phyloP scores from a whole-genome alignment of 1,284 basidiomycete genomes.

The Microbotryomycetes sp. region DNA sequence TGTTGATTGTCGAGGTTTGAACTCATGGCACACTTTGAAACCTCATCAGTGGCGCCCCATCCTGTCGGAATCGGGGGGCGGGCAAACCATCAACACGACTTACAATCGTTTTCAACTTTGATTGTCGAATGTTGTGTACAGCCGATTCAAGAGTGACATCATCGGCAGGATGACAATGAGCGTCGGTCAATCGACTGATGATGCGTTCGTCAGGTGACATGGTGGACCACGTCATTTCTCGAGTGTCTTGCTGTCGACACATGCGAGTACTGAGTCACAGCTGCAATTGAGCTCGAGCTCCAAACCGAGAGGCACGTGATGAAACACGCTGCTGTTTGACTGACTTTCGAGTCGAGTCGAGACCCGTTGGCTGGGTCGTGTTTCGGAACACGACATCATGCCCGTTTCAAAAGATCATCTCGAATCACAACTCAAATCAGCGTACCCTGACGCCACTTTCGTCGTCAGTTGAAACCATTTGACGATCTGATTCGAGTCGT shows the following conservation, averaged over 20 bases:
- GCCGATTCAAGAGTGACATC: background rate
- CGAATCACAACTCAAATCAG: slow-evolving; percentile 14
- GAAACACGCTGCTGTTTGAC: too few species aligned
- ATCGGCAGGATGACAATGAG: slow-evolving; percentile 47
- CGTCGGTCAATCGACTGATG: slow-evolving; percentile 41
- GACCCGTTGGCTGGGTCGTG: too few species aligned
- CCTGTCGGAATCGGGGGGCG: background rate
- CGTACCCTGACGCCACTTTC: slow-evolving; percentile 23
- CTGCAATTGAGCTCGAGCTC: too few species aligned
- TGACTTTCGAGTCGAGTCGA: too few species aligned
- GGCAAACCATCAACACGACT: background rate
- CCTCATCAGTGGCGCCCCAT: background rate
- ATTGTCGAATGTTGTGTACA: background rate
- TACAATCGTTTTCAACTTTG: background rate
- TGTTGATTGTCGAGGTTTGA: slow-evolving; percentile 31
- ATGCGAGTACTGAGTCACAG: too few species aligned
- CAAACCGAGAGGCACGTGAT: too few species aligned
- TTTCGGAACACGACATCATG: too few species aligned
- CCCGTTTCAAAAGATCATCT: slow-evolving; percentile 20
- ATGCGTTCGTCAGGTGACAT: slow-evolving; percentile 1
- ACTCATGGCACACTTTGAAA: slow-evolving; percentile 33
- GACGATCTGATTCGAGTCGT: background rate
- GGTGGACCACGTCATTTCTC: too few species aligned
- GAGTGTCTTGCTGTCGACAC: too few species aligned
- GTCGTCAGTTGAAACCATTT: slow-evolving; percentile 13